Conservation (phyloP, 352 stramenopile genomes). For the Phytophthora chlamydospora region DNA sequence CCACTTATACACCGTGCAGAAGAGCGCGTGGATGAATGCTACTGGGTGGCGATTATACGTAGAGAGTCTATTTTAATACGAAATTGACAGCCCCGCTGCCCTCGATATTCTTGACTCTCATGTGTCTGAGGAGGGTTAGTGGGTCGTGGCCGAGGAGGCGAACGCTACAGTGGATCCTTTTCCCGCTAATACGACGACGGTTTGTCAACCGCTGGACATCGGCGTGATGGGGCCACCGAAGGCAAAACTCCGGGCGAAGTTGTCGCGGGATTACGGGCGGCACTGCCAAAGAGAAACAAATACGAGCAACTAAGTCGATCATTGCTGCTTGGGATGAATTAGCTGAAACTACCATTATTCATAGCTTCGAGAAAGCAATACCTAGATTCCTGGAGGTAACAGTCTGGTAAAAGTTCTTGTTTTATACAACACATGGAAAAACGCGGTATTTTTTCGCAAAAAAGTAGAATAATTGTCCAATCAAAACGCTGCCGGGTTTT, state of each 20-base stretch:
- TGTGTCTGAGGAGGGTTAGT: conserved; percentile 18
- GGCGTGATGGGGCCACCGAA: conserved; percentile 23
- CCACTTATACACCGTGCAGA: not conserved
- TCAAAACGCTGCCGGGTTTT: too few species aligned
- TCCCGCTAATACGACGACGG: conserved; percentile 15
- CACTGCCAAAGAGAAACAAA: conserved; percentile 1
- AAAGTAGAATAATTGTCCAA: too few species aligned
- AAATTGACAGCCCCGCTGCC: conserved; percentile 13
- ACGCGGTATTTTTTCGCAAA: too few species aligned
- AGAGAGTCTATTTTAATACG: conserved; percentile 2
- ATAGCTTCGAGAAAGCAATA: too few species aligned
- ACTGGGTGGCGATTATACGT: conserved; percentile 1
- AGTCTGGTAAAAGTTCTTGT: too few species aligned
- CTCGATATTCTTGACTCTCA: conserved; percentile 27
- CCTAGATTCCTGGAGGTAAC: too few species aligned
- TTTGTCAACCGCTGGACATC: conserved; percentile 22
- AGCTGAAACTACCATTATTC: too few species aligned
- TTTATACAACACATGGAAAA: too few species aligned
- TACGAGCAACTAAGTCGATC: not conserved
- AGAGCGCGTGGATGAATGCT: conserved; percentile 2
- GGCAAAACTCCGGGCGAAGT: not conserved
- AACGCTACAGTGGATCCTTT: conserved; percentile 2
- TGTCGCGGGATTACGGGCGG: not conserved
- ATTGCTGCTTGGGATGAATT: too few species aligned
- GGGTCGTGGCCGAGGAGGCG: conserved; percentile 8